Base-by-base conservation (phyloP, 148 eudicot species). In the Limonium bicolor region DNA sequence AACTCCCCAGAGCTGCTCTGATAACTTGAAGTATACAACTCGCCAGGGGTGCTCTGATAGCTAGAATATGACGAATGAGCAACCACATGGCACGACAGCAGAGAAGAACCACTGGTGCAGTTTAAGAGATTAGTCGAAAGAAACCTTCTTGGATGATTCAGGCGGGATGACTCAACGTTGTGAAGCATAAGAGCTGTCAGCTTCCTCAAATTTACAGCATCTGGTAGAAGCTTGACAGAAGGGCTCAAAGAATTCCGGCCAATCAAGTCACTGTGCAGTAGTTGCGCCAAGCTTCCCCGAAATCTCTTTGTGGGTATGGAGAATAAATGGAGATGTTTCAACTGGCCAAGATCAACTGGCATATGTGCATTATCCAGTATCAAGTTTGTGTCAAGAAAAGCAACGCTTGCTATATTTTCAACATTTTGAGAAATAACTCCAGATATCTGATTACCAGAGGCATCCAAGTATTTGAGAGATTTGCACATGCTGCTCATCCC, bases 161-260 rank as follows among this genome's bases (percentile, higher is more conserved):
- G 53, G 53, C 36, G 38, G 49, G 65, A 61, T 5, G 62, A 16
- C 13, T 38, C 43, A 32, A 57, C 58, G 46, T 48, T 50, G 59
- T 66, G 50, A 39, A 66, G 64, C 21, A 71, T 32, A 21, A 71
- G 62, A 21, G 62, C 56, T 11, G 41, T 39, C 39, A 65, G 54
- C 41, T 55, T 63, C 17, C 40, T 45, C 39, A 59, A 35, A 24
- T 47, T 33, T 18, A 17, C 32, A 13, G 62, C 36, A 44, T 55
- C 56, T 7, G 20, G 6, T 0, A 62, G 63, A 38, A 67, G 52
- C 14, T 4, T 16, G 32, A 59, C 68, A 26, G 58, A 27, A 8
- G 46, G 45, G 33, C 20, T 4, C 22, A 3, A 29, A 0, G 33
- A 1, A 29, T 8, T n/a, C 3, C 10, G 2, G 10, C 12, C 33